Conservation (phyloP, 1,284 basidiomycete species). For the Prillingera fragicola region DNA sequence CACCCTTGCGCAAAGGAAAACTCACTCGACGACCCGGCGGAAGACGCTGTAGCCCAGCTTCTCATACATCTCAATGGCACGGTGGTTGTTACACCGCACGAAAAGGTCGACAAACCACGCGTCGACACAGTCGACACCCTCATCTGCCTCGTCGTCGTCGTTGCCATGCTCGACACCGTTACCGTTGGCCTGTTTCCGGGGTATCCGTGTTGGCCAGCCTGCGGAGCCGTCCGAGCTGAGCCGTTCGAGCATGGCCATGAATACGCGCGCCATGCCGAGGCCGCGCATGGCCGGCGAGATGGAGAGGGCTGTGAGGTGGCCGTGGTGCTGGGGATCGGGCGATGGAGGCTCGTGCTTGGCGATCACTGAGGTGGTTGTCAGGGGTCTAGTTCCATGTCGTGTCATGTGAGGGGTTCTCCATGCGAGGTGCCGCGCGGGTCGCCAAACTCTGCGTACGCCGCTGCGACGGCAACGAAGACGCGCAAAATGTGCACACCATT, state of each 20-base stretch:
- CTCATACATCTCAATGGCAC: slow-evolving; percentile 48
- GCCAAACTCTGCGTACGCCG: neutral
- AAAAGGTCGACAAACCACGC: slow-evolving; percentile 49
- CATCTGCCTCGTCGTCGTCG: neutral
- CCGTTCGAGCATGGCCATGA: slow-evolving; percentile 44
- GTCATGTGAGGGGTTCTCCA: too few species aligned
- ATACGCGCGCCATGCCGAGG: slow-evolving; percentile 42
- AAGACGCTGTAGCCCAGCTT: slow-evolving; percentile 48
- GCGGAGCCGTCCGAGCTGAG: slow-evolving; percentile 24
- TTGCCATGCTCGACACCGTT: neutral
- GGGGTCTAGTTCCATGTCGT: too few species aligned
- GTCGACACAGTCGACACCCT: slow-evolving; percentile 32
- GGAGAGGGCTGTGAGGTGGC: slow-evolving; percentile 47
- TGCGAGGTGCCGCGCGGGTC: too few species aligned
- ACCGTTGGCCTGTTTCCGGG: neutral
- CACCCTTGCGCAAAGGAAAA: too few species aligned
- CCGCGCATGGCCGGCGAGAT: slow-evolving; percentile 41
- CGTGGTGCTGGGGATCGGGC: slow-evolving; percentile 45
- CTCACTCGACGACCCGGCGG: slow-evolving; percentile 48
- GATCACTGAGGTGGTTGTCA: slow-evolving; percentile 33
- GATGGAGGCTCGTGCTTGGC: slow-evolving; percentile 47
- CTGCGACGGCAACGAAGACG: too few species aligned
- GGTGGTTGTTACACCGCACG: slow-evolving; percentile 46
- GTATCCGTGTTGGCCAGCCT: slow-evolving; percentile 8
- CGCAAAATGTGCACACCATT: neutral